These are phyloP conservation scores for Friedmanniomyces simplex DNA, from an alignment of 495 filamentous ascomycete species.

Conservation along the genomic window DNA sequence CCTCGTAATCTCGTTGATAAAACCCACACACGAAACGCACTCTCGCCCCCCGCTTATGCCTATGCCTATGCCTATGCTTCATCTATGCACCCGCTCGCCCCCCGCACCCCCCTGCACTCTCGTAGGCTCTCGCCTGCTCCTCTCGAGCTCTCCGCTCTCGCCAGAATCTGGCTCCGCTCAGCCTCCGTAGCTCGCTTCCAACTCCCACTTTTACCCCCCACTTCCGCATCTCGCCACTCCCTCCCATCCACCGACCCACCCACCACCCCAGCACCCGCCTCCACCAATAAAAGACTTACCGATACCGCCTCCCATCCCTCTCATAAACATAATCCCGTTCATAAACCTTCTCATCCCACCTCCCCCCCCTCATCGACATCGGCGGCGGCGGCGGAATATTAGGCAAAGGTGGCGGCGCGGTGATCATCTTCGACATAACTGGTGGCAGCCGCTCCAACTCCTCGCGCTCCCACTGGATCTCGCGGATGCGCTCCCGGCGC, in stretches of 20 bases:
- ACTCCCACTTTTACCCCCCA: too few relatives aligned
- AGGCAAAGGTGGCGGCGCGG: slow-evolving; percentile 9
- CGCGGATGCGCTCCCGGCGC: slow-evolving; percentile 64
- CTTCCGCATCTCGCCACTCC: background rate
- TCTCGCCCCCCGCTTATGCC: too few relatives aligned
- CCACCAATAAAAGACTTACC: background rate
- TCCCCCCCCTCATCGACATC: background rate
- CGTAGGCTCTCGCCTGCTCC: too few relatives aligned
- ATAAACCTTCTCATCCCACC: slow-evolving; percentile 14
- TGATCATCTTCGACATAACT: slow-evolving; percentile 7
- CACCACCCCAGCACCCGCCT: background rate
- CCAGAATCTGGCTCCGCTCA: too few relatives aligned
- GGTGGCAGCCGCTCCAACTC: slow-evolving; percentile 19
- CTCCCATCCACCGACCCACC: background rate
- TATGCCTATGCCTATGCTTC: too few relatives aligned
- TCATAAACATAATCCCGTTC: slow-evolving; percentile 19
- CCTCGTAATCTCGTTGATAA: too few relatives aligned
- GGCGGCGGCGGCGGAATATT: slow-evolving; percentile 13
- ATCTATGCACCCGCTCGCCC: too few relatives aligned
- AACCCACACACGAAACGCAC: too few relatives aligned
- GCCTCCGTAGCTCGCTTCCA: too few relatives aligned
- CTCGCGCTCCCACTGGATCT: slow-evolving; percentile 72
- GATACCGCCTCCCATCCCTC: slow-evolving; percentile 14
- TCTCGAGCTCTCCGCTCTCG: too few relatives aligned
- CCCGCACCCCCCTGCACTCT: too few relatives aligned